Evolutionary conservation across 805 yeast species (phyloP).

Genomic region (Schizosaccharomyces lindneri): DNA sequence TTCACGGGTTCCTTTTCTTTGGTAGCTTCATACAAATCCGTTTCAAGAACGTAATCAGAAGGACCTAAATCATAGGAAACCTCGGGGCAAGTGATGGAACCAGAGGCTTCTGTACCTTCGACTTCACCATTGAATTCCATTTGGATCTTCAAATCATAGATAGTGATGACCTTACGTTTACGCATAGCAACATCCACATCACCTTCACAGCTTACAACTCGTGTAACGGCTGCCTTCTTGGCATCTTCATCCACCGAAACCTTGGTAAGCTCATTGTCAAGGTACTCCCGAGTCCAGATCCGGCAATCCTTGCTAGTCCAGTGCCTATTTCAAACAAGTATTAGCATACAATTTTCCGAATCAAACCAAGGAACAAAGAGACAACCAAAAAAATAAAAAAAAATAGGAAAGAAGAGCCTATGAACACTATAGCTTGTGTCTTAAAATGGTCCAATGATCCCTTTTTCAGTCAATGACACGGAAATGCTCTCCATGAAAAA

Average conservation of each 20-base stretch:
- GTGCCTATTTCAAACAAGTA: neutral
- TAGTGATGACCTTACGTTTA: conserved; percentile 81
- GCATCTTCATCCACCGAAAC: neutral
- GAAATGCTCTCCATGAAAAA: no score
- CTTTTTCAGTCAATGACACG: no score
- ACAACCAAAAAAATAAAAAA: no score
- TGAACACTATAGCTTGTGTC: no score
- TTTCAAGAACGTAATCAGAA: conserved; percentile 67
- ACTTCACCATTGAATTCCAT: conserved; percentile 29
- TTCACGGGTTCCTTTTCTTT: conserved; percentile 22
- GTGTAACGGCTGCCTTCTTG: neutral
- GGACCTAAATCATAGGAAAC: conserved; percentile 74
- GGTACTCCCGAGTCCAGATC: neutral
- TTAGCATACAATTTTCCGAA: neutral
- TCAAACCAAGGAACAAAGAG: no score
- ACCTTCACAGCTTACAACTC: conserved; percentile 20
- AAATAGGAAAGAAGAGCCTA: no score
- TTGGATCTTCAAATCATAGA: conserved; percentile 56
- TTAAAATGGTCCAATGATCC: no score
- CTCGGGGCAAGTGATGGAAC: conserved; percentile 69
- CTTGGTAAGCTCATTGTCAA: neutral
- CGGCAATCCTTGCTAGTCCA: conserved; percentile 2
- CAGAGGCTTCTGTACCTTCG: conserved; percentile 24
- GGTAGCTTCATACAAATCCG: conserved; percentile 35
- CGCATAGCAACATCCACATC: conserved; percentile 94